Evolutionary conservation across 495 filamentous ascomycete genomes (phyloP).

Genomic region (Cetradonia linearis): DNA sequence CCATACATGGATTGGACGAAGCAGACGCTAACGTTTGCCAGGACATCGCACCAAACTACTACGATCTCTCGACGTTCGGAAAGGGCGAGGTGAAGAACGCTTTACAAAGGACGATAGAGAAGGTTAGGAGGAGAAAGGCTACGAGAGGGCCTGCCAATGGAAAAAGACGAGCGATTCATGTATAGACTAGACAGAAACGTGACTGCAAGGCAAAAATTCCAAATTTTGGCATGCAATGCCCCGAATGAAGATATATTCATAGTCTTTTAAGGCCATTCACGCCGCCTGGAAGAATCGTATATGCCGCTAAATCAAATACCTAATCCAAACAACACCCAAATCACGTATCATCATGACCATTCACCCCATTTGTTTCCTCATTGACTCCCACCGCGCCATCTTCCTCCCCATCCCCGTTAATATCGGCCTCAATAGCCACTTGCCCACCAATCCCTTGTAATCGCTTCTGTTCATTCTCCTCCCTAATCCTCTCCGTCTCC

Average conservation of each 20-base stretch:
- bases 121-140: slow-evolving; percentile 60
- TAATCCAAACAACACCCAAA: background rate
- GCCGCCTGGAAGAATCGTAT: background rate
- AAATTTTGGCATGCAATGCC: background rate
- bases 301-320: slow-evolving; percentile 15
- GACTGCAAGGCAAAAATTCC: background rate
- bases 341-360: slow-evolving; percentile 10
- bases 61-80: slow-evolving; percentile 71
- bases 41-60: slow-evolving; percentile 90
- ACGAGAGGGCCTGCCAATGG: slow-evolving; percentile 39
- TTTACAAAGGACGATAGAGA: slow-evolving; percentile 62
- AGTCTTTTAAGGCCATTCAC: background rate
- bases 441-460: slow-evolving; percentile 30
- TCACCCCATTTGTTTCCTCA: slow-evolving; percentile 23
- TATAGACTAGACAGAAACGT: background rate
- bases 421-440: slow-evolving; percentile 13
- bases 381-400: slow-evolving; percentile 21
- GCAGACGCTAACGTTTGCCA: slow-evolving; percentile 29
- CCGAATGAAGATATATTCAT: background rate
- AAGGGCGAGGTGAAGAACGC: slow-evolving; percentile 79
- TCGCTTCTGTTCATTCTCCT: slow-evolving; percentile 53
- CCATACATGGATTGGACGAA: background rate
- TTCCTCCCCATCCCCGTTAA: background rate
- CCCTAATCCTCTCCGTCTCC: slow-evolving; percentile 58
- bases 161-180: slow-evolving; percentile 1